A percentile compares a stretch with the other conserved stretches of the same genome.
Evolutionary conservation across 2,329 filamentous ascomycete genomes (phyloP).

Genomic region (Pezicula radicicola): DNA sequence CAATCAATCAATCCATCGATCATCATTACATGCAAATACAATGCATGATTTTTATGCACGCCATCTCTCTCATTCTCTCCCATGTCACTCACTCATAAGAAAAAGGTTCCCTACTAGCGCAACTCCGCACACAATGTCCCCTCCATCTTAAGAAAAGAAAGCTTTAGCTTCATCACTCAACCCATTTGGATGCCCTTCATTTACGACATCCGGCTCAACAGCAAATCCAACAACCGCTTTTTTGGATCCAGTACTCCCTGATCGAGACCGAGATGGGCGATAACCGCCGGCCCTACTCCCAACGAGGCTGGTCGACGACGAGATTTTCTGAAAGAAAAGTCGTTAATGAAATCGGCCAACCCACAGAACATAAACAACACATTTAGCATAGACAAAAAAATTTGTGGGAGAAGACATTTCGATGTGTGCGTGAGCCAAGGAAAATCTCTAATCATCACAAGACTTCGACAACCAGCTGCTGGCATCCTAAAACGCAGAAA

Average conservation of each 20-base stretch:
- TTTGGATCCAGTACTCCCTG: slow-evolving; percentile 12
- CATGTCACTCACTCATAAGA: too few species aligned
- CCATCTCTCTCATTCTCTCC: too few species aligned
- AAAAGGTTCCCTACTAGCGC: too few species aligned
- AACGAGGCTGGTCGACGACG: background rate
- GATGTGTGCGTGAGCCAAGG: slow-evolving; percentile 24
- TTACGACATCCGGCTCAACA: slow-evolving; percentile 5
- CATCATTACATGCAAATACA: too few species aligned
- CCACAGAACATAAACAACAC: slow-evolving; percentile 5
- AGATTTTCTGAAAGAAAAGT: slow-evolving; percentile 18
- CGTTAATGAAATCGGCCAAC: slow-evolving; percentile 11
- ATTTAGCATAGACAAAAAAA: slow-evolving; percentile 7
- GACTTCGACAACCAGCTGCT: slow-evolving; percentile 13
- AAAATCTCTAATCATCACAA: slow-evolving; percentile 17
- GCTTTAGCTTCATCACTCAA: background rate
- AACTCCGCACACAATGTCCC: too few species aligned
- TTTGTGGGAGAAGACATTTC: slow-evolving; percentile 10
- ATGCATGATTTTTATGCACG: too few species aligned
- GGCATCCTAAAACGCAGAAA: slow-evolving; percentile 20
- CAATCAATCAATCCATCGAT: too few species aligned
- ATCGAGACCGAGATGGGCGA: slow-evolving; percentile 4
- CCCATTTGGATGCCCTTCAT: slow-evolving; percentile 7
- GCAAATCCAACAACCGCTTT: slow-evolving; percentile 14
- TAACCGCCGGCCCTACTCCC: too few species aligned
- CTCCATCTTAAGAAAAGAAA: slow-evolving; percentile 17